Evolutionary conservation across 2,329 filamentous ascomycete species (phyloP).

Genomic region (Beauveria scarabaeidicola): DNA sequence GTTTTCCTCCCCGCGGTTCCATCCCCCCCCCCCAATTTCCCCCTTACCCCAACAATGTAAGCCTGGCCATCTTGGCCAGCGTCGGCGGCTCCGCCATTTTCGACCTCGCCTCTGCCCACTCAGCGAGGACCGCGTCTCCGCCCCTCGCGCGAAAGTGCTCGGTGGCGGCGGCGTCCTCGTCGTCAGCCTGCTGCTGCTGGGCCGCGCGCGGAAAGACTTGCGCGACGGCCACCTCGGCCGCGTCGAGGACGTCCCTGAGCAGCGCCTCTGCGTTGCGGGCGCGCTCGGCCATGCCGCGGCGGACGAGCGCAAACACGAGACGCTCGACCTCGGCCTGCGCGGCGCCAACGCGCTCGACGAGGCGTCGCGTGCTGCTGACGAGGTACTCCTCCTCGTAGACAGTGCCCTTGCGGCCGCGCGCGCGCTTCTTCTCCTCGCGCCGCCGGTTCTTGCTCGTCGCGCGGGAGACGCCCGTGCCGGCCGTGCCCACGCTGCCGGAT

Average conservation of each 20-base stretch:
- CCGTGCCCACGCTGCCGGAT: constrained; percentile 52
- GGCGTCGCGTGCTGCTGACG: constrained; percentile 72
- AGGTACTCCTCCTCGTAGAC: constrained; percentile 98
- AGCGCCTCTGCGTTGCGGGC: constrained; percentile 68
- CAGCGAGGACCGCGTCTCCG: constrained; percentile 43
- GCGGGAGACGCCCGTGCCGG: constrained; percentile 64
- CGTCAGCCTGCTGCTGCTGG: constrained; percentile 16
- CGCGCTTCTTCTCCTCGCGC: constrained; percentile 90
- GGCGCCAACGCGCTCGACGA: constrained; percentile 74
- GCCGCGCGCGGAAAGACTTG: constrained; percentile 54
- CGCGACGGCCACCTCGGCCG: constrained; percentile 55
- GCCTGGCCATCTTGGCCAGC: constrained; percentile 39
- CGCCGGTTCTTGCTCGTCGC: constrained; percentile 81
- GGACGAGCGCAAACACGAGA: constrained; percentile 67
- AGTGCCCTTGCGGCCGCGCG: constrained; percentile 88
- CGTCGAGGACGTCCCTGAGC: constrained; percentile 64
- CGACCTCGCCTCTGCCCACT: constrained; percentile 38
- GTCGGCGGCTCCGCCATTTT: constrained; percentile 40
- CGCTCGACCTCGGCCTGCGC: constrained; percentile 63
- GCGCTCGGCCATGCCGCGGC: constrained; percentile 79
- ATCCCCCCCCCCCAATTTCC: background rate
- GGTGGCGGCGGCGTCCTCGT: constrained; percentile 11
- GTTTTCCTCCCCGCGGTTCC: too few species aligned
- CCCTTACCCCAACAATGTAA: constrained; percentile 41
- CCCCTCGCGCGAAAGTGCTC: constrained; percentile 32